These are phyloP conservation scores for Cercospora brassicicola DNA, from an alignment of 2,329 filamentous ascomycete species.

Conservation along the genomic window DNA sequence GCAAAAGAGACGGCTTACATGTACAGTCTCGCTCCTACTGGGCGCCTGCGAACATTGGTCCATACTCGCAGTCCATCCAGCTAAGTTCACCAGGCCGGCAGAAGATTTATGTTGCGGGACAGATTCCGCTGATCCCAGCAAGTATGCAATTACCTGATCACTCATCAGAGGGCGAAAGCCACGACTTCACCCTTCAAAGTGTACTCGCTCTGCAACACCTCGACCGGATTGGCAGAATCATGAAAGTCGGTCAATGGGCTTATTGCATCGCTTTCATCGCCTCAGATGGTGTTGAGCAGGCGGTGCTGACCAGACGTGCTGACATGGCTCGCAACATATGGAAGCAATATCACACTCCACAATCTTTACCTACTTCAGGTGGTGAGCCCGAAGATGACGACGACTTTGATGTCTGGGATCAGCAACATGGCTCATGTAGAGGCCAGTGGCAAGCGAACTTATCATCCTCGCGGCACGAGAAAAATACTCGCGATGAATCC, in stretches of 20 bases:
- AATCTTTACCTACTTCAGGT: constrained; percentile 13
- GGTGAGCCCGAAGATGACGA: constrained; percentile 50
- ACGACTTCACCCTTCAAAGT: constrained; percentile 54
- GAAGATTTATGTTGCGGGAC: constrained; percentile 74
- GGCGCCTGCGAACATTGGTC: constrained; percentile 96
- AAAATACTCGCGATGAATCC: background rate
- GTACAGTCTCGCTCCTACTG: constrained; percentile 94
- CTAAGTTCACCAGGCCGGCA: constrained; percentile 41
- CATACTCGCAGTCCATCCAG: constrained; percentile 85
- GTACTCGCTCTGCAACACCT: constrained; percentile 82
- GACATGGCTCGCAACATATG: constrained; percentile 43
- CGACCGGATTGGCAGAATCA: constrained; percentile 74
- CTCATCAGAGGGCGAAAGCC: background rate
- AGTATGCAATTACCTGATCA: constrained; percentile 63
- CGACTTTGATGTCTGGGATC: constrained; percentile 66
- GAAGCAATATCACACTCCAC: constrained; percentile 36
- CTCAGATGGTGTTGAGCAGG: constrained; percentile 36
- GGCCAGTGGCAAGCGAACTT: constrained; percentile 36
- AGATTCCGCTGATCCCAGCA: constrained; percentile 82
- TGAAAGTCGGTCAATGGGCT: constrained; percentile 72
- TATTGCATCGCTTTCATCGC: constrained; percentile 75
- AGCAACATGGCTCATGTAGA: constrained; percentile 51
- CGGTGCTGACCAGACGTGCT: constrained; percentile 22
- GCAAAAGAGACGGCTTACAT: constrained; percentile 62
- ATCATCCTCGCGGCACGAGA: constrained; percentile 32